A percentile compares a stretch with the other conserved stretches of the same genome.
These are phyloP conservation scores for Hura crepitans DNA, from an alignment of 441 rosid species.

Conservation along the genomic window DNA sequence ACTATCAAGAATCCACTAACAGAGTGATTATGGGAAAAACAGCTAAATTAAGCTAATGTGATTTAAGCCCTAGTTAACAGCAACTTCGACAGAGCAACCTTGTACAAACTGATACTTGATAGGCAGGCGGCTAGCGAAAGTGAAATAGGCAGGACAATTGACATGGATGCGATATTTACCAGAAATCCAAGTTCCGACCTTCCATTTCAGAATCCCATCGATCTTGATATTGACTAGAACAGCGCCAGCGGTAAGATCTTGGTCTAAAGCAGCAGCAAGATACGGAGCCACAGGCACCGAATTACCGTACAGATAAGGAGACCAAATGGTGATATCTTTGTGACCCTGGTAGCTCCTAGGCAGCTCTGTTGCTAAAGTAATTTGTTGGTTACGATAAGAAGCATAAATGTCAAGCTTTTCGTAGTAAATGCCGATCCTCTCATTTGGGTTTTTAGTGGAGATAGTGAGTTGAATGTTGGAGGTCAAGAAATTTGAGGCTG, in stretches of 20 bases:
- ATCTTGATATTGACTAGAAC: conserved; percentile 49
- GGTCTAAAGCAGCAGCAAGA: conserved; percentile 36
- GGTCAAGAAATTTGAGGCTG: conserved; percentile 38
- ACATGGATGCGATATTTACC: conserved; percentile 47
- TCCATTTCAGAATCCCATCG: conserved; percentile 63
- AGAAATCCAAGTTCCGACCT: conserved; percentile 67
- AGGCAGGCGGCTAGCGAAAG: conserved; percentile 23
- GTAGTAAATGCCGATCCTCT: conserved; percentile 60
- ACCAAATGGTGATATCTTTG: conserved; percentile 56
- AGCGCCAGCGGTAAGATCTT: conserved; percentile 53
- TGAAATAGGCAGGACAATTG: conserved; percentile 57
- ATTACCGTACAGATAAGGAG: conserved; percentile 49
- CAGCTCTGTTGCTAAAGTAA: conserved; percentile 43
- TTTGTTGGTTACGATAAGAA: conserved; percentile 66
- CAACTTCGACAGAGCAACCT: conserved; percentile 48
- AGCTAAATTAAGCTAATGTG: neutral
- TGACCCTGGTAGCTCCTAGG: conserved; percentile 68
- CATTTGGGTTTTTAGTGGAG: conserved; percentile 56
- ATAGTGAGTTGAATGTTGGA: conserved; percentile 55
- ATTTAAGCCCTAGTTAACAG: neutral
- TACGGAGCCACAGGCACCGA: conserved; percentile 48
- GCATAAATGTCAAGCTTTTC: conserved; percentile 47
- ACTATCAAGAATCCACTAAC: no score
- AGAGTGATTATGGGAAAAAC: neutral
- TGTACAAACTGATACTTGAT: conserved; percentile 51